Evolutionary conservation across 352 stramenopile genomes (phyloP).

Genomic region (Pythium sp.): DNA sequence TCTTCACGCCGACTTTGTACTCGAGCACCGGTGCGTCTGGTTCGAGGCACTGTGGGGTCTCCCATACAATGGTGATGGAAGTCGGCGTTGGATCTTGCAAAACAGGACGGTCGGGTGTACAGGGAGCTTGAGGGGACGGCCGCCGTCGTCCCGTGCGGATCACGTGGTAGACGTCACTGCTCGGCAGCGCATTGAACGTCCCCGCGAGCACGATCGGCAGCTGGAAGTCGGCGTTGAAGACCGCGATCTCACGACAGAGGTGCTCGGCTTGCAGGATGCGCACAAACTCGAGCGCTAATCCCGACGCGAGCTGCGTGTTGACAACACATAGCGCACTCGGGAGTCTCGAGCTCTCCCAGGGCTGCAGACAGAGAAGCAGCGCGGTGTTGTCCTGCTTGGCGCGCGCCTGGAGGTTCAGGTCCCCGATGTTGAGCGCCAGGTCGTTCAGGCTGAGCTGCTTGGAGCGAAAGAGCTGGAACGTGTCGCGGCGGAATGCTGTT

Average conservation of each 20-base stretch:
- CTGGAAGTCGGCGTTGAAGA: slow-evolving; percentile 84
- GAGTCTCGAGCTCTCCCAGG: slow-evolving; percentile 69
- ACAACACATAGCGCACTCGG: slow-evolving; percentile 69
- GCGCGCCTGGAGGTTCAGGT: slow-evolving; percentile 45
- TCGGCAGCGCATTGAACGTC: slow-evolving; percentile 78
- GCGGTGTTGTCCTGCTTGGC: slow-evolving; percentile 68
- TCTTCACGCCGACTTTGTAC: slow-evolving; percentile 63
- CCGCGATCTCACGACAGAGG: slow-evolving; percentile 57
- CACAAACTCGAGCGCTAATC: slow-evolving; percentile 45
- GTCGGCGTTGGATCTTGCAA: slow-evolving; percentile 38
- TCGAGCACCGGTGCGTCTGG: slow-evolving; percentile 33
- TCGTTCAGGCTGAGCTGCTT: slow-evolving; percentile 60
- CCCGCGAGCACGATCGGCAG: slow-evolving; percentile 77
- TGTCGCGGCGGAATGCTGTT: slow-evolving; percentile 67
- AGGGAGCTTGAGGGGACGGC: slow-evolving; percentile 41
- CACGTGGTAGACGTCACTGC: slow-evolving; percentile 80
- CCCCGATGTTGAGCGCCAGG: slow-evolving; percentile 32
- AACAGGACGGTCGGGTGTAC: slow-evolving; percentile 31
- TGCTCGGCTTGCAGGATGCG: slow-evolving; percentile 69
- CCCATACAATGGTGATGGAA: slow-evolving; percentile 52
- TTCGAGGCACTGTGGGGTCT: slow-evolving; percentile 22
- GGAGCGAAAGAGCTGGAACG: slow-evolving; percentile 80
- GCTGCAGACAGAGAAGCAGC: slow-evolving; percentile 72
- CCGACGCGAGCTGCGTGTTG: slow-evolving; percentile 45
- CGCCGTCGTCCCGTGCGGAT: slow-evolving; percentile 57